These are phyloP conservation scores for Tylopilus sp. DNA, from an alignment of 1,284 basidiomycete species.

Conservation along the genomic window DNA sequence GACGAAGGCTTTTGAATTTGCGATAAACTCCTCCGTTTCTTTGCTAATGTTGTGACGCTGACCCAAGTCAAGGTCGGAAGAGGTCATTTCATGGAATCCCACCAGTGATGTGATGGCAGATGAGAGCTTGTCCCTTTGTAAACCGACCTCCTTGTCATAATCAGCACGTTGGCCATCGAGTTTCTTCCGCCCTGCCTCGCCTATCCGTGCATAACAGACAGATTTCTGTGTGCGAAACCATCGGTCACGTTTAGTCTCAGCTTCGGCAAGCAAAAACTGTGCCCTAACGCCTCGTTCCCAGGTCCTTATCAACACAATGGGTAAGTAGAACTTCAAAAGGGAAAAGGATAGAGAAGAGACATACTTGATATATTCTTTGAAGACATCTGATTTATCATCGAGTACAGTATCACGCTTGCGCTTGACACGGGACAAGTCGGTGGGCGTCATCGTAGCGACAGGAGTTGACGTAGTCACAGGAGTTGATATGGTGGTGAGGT, in stretches of 20 bases:
- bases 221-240: slow-evolving; percentile 34
- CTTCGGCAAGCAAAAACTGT: slow-evolving; percentile 24
- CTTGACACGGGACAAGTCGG: slow-evolving; percentile 20
- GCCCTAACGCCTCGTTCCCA: slow-evolving; percentile 33
- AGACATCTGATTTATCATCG: slow-evolving; percentile 25
- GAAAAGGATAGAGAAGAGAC: too few species aligned
- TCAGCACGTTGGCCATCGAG: slow-evolving; percentile 29
- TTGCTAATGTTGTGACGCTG: slow-evolving; percentile 27
- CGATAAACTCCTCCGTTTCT: slow-evolving; percentile 22
- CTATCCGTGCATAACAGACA: slow-evolving; percentile 26
- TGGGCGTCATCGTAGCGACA: slow-evolving; percentile 13
- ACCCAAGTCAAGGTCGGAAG: slow-evolving; percentile 27
- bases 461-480: slow-evolving; percentile 15
- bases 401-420: slow-evolving; percentile 23
- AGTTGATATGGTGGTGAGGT: slow-evolving; percentile 2
- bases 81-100: slow-evolving; percentile 19
- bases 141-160: slow-evolving; percentile 24
- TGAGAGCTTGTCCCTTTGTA: slow-evolving; percentile 28
- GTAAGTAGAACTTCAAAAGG: slow-evolving; percentile 1
- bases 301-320: slow-evolving; percentile 12
- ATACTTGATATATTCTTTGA: slow-evolving; percentile 33
- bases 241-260: slow-evolving; percentile 28
- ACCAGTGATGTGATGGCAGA: slow-evolving; percentile 26
- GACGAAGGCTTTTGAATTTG: slow-evolving; percentile 27
- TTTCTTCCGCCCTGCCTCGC: slow-evolving; percentile 28